These are phyloP conservation scores for Thelonectria rubi DNA, from an alignment of 2,329 filamentous ascomycete genomes.

Conservation along the genomic window DNA sequence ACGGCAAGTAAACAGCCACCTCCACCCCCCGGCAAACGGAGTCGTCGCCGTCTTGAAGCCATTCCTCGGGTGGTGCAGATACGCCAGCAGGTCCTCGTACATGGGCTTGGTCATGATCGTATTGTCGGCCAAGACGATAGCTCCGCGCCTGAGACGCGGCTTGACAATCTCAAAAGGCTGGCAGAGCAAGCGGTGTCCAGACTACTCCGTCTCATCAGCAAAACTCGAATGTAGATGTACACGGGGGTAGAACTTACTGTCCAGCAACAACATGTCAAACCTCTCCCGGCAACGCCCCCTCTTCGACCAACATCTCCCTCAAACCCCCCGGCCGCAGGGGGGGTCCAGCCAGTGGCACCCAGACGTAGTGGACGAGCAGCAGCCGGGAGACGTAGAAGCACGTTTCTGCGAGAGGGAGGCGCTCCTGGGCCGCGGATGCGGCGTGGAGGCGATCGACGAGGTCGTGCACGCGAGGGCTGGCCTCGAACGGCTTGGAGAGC, in stretches of 20 bases:
- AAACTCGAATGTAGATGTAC: too few species aligned
- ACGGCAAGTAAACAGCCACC: constrained; percentile 41
- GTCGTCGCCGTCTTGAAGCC: constrained; percentile 56
- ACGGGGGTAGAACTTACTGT: constrained; percentile 59
- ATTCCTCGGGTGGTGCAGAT: constrained; percentile 55
- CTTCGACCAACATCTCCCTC: constrained; percentile 58
- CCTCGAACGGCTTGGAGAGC: constrained; percentile 36
- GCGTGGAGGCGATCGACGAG: constrained; percentile 42
- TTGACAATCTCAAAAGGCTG: constrained; percentile 60
- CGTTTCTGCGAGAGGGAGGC: constrained; percentile 34
- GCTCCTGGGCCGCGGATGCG: constrained; percentile 41
- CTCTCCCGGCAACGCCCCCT: constrained; percentile 51
- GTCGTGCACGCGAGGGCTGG: constrained; percentile 38
- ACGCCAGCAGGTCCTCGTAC: constrained; percentile 59
- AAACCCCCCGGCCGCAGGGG: constrained; percentile 65
- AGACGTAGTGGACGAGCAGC: constrained; percentile 38
- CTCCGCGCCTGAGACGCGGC: constrained; percentile 56
- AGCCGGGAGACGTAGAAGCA: constrained; percentile 41
- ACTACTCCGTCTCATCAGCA: constrained; percentile 48
- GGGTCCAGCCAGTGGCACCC: constrained; percentile 35
- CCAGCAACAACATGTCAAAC: constrained; percentile 68
- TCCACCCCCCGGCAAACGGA: constrained; percentile 46
- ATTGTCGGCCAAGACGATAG: constrained; percentile 62
- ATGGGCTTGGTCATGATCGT: constrained; percentile 48
- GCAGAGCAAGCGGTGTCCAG: constrained; percentile 64